Percentiles rank a stretch among this genome's conserved stretches.
Evolutionary conservation across 495 filamentous ascomycete species (phyloP).

Genomic region (Penicillium daleae): DNA sequence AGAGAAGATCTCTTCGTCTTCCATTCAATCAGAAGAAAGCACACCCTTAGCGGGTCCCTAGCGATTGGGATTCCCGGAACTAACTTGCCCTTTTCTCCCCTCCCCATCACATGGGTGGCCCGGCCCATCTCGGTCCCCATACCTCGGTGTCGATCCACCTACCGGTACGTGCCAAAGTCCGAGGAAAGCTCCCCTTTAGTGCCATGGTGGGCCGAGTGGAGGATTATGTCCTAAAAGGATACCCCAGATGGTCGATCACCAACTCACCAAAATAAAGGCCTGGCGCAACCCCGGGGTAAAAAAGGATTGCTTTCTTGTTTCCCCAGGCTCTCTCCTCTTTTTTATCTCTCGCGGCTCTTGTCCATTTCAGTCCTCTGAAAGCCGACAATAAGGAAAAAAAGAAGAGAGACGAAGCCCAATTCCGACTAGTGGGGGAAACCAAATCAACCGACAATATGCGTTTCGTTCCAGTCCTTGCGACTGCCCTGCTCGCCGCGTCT

Average conservation of each 20-base stretch:
- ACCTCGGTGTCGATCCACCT: constrained; percentile 31
- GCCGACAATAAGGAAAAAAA: constrained; percentile 1
- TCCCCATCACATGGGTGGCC: constrained; percentile 23
- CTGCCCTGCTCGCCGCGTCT: constrained; percentile 26
- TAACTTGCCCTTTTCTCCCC: not conserved
- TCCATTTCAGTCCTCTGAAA: constrained; percentile 19
- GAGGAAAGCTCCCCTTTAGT: constrained; percentile 10
- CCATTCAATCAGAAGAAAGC: not conserved
- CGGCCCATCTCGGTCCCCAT: constrained; percentile 12
- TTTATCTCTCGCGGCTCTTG: constrained; percentile 25
- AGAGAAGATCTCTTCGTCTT: not conserved
- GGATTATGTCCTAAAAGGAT: constrained; percentile 26
- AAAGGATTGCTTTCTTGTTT: not conserved
- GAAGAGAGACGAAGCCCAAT: constrained; percentile 23
- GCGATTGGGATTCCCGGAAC: constrained; percentile 11
- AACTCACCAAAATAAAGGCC: constrained; percentile 31
- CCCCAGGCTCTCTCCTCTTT: constrained; percentile 25
- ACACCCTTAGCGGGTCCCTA: constrained; percentile 13
- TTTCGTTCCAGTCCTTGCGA: constrained; percentile 33
- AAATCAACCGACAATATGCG: constrained; percentile 28
- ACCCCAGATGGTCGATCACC: constrained; percentile 22
- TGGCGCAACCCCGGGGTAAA: constrained; percentile 14
- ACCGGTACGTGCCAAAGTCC: constrained; percentile 9
- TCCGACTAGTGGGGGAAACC: constrained; percentile 13
- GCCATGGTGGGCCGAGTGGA: constrained; percentile 13